A percentile compares a stretch with the other conserved stretches of the same genome.
These are phyloP conservation scores for Cicer yamashitae DNA, from an alignment of 306 rosid genomes.

Conservation along the genomic window DNA sequence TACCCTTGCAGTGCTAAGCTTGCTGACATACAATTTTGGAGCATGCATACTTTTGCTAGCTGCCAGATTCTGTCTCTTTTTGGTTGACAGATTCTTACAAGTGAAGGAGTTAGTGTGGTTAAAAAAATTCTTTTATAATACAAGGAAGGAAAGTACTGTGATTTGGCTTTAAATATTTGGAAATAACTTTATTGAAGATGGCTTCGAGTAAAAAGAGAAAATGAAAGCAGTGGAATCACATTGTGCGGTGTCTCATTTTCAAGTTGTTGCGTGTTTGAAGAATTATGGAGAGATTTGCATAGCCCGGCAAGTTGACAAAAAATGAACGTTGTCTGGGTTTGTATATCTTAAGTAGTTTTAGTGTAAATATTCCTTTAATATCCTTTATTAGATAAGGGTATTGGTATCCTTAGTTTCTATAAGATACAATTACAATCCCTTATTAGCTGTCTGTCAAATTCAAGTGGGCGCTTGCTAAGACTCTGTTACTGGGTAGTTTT, in stretches of 20 bases:
- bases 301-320: conserved; percentile 45
- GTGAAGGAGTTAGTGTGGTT: conserved; percentile 49
- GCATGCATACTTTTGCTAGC: conserved; percentile 56
- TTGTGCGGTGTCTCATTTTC: conserved; percentile 37
- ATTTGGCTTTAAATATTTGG: conserved; percentile 48
- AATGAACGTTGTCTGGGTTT: conserved; percentile 45
- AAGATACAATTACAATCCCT: conserved; percentile 30
- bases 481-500: conserved; percentile 29
- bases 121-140: conserved; percentile 45
- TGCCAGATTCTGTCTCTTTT: conserved; percentile 58
- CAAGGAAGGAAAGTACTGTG: conserved; percentile 47
- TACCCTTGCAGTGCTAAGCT: conserved; percentile 61
- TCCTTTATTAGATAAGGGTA: conserved; percentile 38
- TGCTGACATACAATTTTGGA: conserved; percentile 56
- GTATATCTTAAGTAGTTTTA: conserved; percentile 45
- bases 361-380: conserved; percentile 52
- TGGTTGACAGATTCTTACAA: conserved; percentile 55
- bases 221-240: conserved; percentile 39
- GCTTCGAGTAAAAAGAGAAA: conserved; percentile 39
- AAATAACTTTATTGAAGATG: conserved; percentile 49
- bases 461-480: conserved; percentile 43
- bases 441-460: conserved; percentile 39
- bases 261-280: conserved; percentile 45
- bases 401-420: conserved; percentile 37
- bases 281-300: conserved; percentile 46